Base-by-base conservation (phyloP, 2,329 filamentous ascomycete species). In the Ilyonectria sp. region DNA sequence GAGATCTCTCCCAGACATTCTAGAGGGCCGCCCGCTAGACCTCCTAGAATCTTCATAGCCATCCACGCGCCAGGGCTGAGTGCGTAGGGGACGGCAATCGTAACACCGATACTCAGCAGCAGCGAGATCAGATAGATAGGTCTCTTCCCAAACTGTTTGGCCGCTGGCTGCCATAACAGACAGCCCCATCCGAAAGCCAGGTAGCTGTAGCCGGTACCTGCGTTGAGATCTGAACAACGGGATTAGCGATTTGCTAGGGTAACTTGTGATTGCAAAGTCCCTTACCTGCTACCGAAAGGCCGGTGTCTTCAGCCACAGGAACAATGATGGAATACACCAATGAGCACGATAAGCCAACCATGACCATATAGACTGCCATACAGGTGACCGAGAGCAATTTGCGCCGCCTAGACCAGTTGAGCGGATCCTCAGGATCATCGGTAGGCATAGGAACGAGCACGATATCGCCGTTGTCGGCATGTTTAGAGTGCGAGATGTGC, bases 131-230 rank as follows among this genome's bases (percentile, higher is more conserved):
- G 71, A 49, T 80, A 80, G 0, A 75, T 75, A 9, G 72, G 71
- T 2, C 77, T 72, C 59, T 77, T 78, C 31, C 79, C 79, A 55
- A 78, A 79, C 21, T 77, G 74, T 8, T 77, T 69, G 7, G 77
- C 78, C 11, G 79, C 54, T 2, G 79, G 68, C 53, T 80, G 77
- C 77, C 78, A 80, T 52, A 79, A 59, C 6, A 80, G 35, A 54
- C 76, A 78, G 3, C 76, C 79, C 78, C 78, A 80, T 7, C 78
- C 78, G 17, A 23, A 23, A 23, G 23, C 23, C 23, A 23, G 23
- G 23, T 23, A 23, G 23, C 23, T 23, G 23, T 23, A 23, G 23
- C 23, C 23, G 23, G 23, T 23, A 23, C 23, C 23, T 23, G 23
- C 23, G 23, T 23, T 23, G 23, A 23, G 23, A 23, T 23, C 23